These are phyloP conservation scores for Plasmodium vivax DNA, from an alignment of 169 alveolate genomes.

Conservation along the genomic window DNA sequence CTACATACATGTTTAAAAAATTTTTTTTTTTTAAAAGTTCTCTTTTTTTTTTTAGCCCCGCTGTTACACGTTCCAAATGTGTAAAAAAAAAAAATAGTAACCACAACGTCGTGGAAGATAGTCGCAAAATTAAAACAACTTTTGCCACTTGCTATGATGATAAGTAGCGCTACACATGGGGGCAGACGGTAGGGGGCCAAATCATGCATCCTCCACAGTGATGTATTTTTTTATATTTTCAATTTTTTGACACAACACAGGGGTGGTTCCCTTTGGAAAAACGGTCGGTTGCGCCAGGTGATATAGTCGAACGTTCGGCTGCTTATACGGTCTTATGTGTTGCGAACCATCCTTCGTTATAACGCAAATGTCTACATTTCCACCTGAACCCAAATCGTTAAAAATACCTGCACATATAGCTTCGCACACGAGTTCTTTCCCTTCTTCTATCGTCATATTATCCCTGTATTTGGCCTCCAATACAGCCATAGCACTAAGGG, in stretches of 20 bases:
- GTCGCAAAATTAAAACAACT: neutral
- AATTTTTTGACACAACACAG: conserved; percentile 82
- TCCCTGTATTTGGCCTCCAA: conserved; percentile 95
- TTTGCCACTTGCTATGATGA: neutral
- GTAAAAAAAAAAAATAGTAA: conserved; percentile 1
- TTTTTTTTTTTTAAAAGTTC: no score
- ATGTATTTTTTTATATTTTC: conserved; percentile 79
- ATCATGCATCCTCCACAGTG: conserved; percentile 76
- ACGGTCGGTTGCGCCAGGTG: conserved; percentile 81
- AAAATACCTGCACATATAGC: conserved; percentile 97
- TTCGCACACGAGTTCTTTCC: conserved; percentile 90
- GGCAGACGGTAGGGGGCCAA: neutral
- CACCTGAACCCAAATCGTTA: conserved; percentile 97
- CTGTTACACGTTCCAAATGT: neutral
- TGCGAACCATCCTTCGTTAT: conserved; percentile 91
- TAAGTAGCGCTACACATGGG: neutral
- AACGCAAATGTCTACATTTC: conserved; percentile 95
- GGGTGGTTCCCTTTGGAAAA: conserved; percentile 86
- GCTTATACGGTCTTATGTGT: conserved; percentile 85
- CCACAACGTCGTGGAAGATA: neutral
- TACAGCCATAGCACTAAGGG: conserved; percentile 97
- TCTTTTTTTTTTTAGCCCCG: neutral
- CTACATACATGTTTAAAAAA: neutral
- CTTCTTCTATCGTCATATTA: conserved; percentile 93
- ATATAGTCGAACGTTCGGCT: conserved; percentile 83